Evolutionary conservation across 805 yeast genomes (phyloP).

Genomic region (Osmozyma mogii): DNA sequence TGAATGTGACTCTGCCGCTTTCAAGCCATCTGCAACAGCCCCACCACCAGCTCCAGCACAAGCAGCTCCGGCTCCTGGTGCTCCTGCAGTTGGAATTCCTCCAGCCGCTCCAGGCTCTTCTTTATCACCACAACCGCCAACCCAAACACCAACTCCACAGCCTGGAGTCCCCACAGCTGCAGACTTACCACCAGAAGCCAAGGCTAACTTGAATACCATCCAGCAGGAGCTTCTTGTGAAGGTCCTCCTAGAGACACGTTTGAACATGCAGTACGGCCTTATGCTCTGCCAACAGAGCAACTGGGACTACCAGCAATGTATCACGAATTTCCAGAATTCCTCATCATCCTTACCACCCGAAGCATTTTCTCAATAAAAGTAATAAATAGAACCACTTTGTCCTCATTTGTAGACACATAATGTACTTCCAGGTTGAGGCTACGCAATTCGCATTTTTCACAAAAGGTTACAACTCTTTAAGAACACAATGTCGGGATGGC

Average conservation of each 20-base stretch:
- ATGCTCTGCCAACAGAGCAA: conserved; percentile 83
- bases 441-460: too few relatives aligned
- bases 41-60: conserved; percentile 6
- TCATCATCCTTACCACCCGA: conserved; percentile 40
- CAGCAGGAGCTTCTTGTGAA: conserved; percentile 62
- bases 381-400: too few relatives aligned
- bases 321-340: conserved; percentile 62
- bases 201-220: conserved; percentile 38
- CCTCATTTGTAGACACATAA: too few relatives aligned
- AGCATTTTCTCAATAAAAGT: too few relatives aligned
- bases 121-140: conserved; percentile 42
- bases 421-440: too few relatives aligned
- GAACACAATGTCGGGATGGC: too few relatives aligned
- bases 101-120: conserved; percentile 37
- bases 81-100: conserved; percentile 20
- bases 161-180: conserved; percentile 16
- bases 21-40: conserved; percentile 2
- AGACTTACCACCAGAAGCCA: conserved; percentile 50
- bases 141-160: conserved; percentile 24
- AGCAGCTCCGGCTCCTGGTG: conserved; percentile 5
- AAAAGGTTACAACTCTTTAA: too few relatives aligned
- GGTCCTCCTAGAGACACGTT: conserved; percentile 62
- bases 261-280: conserved; percentile 70
- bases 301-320: conserved; percentile 71
- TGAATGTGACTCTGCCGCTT: conserved; percentile 9